Evolutionary conservation across 2,329 filamentous ascomycete species (phyloP), one percentile per base, ranked within the genome.

Genomic region (Pyrenophora tritici-repentis): DNA sequence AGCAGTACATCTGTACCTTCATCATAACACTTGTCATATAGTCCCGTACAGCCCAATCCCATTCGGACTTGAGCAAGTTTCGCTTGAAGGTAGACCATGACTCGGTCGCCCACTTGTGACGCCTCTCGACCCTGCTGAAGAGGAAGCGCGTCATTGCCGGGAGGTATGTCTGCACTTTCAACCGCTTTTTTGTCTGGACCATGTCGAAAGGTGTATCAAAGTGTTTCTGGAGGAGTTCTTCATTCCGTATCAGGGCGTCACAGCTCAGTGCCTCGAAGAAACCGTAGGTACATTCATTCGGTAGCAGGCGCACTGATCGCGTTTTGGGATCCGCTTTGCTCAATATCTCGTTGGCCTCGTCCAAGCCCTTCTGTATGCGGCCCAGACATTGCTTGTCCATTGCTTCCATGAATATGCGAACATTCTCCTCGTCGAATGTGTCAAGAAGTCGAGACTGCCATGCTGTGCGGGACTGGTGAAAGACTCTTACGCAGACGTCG

Each of bases 211-310:
- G 90, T 60, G 82, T 85, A 68, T 96, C 89, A 69, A 97, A 96
- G 58, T 86, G 81, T 22, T 77, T 63, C 47, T 74, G 68, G 17
- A 87, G 71, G 16, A 81, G 73, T 14, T 76, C 72, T 47, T 84
- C 81, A 56, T 82, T 78, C 17, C 76, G 73, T 54, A 97, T 79
- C 68, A 95, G 91, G 1, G 88, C 81, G 59, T 91, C 85, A 71
- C 89, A 96, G 71, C 91, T 96, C 43, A 97, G 77, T 0, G 89
- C 87, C 71, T 97, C 93, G 64, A 95, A 96, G 24, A 97, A 83
- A 9, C 90, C 87, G 51, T 94, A 83, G 42, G 95, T 83, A 6
- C 90, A 85, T 22, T 83, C 77, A 1, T 81, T 76, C 22, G 83
- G 79, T 20, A 86, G 70, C 20, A 78, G 72, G 44, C 73, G 71